phyloP scores from a whole-genome alignment of 2,329 filamentous ascomycete genomes.

The Fusarium solani-melongenae region DNA sequence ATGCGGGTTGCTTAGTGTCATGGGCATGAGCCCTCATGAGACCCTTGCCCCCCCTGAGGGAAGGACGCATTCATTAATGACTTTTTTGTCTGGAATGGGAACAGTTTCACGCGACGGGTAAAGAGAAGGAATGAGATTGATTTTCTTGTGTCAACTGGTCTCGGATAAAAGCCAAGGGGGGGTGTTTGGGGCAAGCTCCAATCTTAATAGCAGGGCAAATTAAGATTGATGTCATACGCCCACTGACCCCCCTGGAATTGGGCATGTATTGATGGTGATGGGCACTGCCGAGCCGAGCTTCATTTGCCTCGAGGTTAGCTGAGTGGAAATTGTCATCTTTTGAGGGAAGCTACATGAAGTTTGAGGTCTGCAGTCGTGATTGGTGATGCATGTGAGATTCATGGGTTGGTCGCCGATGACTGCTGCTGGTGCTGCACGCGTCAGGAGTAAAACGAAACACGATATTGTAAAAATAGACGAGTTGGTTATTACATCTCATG shows the following conservation, averaged over 20 bases:
- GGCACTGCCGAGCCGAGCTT: slow-evolving; percentile 35
- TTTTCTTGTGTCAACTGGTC: not conserved
- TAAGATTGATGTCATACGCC: slow-evolving; percentile 44
- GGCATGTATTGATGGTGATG: slow-evolving; percentile 32
- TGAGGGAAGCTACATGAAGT: not conserved
- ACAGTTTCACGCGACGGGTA: not conserved
- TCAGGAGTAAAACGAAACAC: slow-evolving; percentile 5
- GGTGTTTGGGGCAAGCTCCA: not conserved
- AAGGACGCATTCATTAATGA: not conserved
- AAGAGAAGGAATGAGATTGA: not conserved
- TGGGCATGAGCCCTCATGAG: not conserved
- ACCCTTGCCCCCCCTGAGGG: not conserved
- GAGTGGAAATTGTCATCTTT: slow-evolving; percentile 29
- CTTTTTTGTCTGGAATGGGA: not conserved
- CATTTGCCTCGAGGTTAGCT: slow-evolving; percentile 5
- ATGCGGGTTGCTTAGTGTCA: not conserved
- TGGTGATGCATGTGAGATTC: not conserved
- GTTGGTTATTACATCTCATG: slow-evolving; percentile 14
- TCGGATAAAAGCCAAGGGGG: slow-evolving; percentile 1
- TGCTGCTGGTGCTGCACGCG: not conserved
- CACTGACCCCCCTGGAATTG: slow-evolving; percentile 29
- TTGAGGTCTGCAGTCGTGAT: not conserved
- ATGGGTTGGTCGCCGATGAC: not conserved
- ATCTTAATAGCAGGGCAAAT: slow-evolving; percentile 31
- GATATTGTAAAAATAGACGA: not conserved